A percentile compares a stretch with the other conserved stretches of the same genome.
Evolutionary conservation across 768 basidiomycete species (phyloP).

Genomic region (Coprinopsis marcescibilis): DNA sequence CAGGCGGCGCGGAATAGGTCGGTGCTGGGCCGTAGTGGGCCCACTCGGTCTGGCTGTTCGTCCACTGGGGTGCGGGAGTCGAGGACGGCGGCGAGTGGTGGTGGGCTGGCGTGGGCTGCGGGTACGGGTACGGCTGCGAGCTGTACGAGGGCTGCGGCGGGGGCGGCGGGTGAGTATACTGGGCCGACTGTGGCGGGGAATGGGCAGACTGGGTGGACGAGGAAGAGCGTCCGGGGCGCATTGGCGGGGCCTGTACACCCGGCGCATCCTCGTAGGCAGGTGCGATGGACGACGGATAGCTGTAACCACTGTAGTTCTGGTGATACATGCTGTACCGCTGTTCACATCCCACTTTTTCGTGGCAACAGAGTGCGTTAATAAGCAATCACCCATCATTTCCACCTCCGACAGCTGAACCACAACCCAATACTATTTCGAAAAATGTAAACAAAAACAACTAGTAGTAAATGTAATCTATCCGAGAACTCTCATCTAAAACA

Average conservation of each 20-base stretch:
- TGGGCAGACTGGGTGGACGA: conserved; percentile 24
- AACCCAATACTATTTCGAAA: too few species aligned
- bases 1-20: not conserved
- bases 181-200: conserved; percentile 19
- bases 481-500: conserved; percentile 7
- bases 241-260: conserved; percentile 13
- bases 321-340: conserved; percentile 54
- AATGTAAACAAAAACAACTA: too few species aligned
- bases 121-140: conserved; percentile 18
- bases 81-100: conserved; percentile 13
- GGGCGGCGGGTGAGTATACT: conserved; percentile 13
- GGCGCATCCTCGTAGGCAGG: conserved; percentile 28
- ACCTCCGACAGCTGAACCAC: too few species aligned
- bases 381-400: too few species aligned
- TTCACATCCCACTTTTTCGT: conserved; percentile 40
- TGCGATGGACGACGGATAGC: conserved; percentile 15
- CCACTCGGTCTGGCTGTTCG: not conserved
- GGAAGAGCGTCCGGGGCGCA: conserved; percentile 7
- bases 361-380: not conserved
- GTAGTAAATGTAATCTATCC: not conserved
- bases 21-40: conserved; percentile 4
- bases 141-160: conserved; percentile 15
- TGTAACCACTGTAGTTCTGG: conserved; percentile 43
- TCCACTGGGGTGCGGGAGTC: conserved; percentile 7
- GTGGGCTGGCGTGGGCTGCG: conserved; percentile 25